Conservation (phyloP, 2,329 filamentous ascomycete species). For the Torrubiella hemipterigena region DNA sequence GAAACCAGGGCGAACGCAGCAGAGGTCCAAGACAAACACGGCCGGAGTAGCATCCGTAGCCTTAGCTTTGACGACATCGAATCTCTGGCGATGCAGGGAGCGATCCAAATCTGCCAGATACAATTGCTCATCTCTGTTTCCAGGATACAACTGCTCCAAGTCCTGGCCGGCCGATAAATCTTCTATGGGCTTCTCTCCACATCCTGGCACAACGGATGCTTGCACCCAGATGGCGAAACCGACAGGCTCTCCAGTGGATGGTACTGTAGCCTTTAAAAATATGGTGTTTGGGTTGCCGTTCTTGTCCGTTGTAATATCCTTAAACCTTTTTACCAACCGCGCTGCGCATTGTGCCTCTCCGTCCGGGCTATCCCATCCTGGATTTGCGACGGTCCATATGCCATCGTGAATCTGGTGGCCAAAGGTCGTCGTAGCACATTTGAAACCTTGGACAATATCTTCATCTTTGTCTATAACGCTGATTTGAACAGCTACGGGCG, state of each 20-base stretch:
- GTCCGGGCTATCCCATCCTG: constrained; percentile 38
- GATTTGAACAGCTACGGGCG: no score
- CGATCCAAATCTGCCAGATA: constrained; percentile 31
- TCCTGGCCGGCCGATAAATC: constrained; percentile 18
- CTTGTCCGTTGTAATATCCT: constrained; percentile 22
- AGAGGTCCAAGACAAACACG: constrained; percentile 36
- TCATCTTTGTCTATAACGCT: constrained; percentile 14
- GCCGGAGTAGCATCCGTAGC: constrained; percentile 25
- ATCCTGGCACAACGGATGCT: constrained; percentile 32
- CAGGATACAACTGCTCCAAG: constrained; percentile 27
- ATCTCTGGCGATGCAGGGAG: constrained; percentile 30
- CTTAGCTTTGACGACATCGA: constrained; percentile 28
- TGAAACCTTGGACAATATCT: constrained; percentile 15
- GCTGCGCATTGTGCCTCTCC: constrained; percentile 24
- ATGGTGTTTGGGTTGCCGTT: constrained; percentile 34
- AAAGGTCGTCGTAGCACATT: constrained; percentile 23
- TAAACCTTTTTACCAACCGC: constrained; percentile 29
- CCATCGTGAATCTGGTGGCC: constrained; percentile 37
- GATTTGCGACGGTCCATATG: constrained; percentile 39
- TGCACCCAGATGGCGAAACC: constrained; percentile 46
- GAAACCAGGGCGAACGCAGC: constrained; percentile 38
- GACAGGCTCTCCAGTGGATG: constrained; percentile 15
- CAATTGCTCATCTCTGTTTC: constrained; percentile 28
- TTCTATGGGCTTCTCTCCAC: constrained; percentile 27
- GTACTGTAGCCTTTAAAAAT: constrained; percentile 41